Evolutionary conservation across 2,329 filamentous ascomycete species (phyloP), one percentile per base, ranked within the genome.

Genomic region (Aspergillus udagawae): DNA sequence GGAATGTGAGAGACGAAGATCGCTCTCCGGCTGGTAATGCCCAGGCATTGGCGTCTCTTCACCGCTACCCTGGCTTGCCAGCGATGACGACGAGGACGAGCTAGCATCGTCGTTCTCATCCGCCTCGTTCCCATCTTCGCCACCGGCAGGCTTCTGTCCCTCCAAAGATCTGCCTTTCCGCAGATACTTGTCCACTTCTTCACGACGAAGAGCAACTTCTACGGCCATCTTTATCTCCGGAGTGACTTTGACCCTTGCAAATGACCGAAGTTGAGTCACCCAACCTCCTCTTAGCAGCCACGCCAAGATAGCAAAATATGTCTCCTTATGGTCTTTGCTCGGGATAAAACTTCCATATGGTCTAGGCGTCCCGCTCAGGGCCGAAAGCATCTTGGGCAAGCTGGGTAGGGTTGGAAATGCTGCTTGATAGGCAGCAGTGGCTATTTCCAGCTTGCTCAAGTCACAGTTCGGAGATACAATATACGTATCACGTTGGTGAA

Each of bases 241-340:
- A 75, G 87, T 88, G 45, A 94, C 89, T 51, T 93, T 85, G 47
- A 97, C 86, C 80, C 94, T 96, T 12, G 89, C 91, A 72, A 95
- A 97, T 0, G 91, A 94, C 61, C 92, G 90, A 5, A 99, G 82
- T 72, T 97, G 92, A 0, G 90, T 96, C 0, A 97, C 92, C 90
- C 94, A 96, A 14, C 91, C 92, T 49, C 91, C 89, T 44, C 92
- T 86, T 78, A 97, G 86, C 8, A 99, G 83, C 91, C 93, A 99
- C 23, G 91, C 92, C 27, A 99, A 80, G 73, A 97, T 96, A 35
- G 90, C 85, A 73, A 97, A 88, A 72, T 97, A 99, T 2, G 87
- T 86, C 6, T 88, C 86, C 47, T 93, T 89, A 70, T 97, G 92
- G 67, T 91, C 89, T 71, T 92, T 92, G 68, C 87, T 92, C 0